phyloP scores from a whole-genome alignment of 768 basidiomycete species.

The Trametes cinnabarina region DNA sequence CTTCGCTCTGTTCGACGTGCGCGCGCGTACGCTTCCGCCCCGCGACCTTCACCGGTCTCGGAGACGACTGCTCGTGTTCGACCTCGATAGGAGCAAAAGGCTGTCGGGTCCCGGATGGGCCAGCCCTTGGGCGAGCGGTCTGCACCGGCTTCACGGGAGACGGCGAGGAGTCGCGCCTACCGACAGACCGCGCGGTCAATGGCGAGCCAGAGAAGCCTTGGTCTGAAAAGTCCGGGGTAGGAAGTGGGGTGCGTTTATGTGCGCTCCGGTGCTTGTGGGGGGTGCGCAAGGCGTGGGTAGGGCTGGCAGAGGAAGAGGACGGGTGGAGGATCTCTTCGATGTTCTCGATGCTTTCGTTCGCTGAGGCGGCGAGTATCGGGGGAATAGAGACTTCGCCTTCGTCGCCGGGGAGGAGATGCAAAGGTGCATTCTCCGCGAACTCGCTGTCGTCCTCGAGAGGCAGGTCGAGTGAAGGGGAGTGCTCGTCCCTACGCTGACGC shows the following conservation, averaged over 20 bases:
- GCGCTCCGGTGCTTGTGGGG: conserved; percentile 26
- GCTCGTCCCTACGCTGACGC: conserved; percentile 2
- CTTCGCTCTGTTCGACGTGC: conserved; percentile 7
- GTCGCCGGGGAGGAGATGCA: neutral
- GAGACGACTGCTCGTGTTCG: neutral
- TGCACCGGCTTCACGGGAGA: conserved; percentile 21
- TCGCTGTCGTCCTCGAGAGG: neutral
- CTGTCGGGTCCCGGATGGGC: neutral
- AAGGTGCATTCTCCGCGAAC: neutral
- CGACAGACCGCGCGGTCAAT: conserved; percentile 9
- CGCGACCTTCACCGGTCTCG: neutral
- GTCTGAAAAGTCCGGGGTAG: conserved; percentile 22
- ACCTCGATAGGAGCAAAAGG: conserved; percentile 2
- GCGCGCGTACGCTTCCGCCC: conserved; percentile 17
- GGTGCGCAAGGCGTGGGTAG: conserved; percentile 23
- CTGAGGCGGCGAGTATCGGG: conserved; percentile 7
- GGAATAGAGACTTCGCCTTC: neutral
- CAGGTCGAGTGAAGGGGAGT: neutral
- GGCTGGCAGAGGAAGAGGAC: conserved; percentile 13
- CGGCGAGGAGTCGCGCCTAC: conserved; percentile 16
- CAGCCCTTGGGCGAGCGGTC: neutral
- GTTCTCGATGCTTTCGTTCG: neutral
- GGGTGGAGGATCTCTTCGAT: conserved; percentile 3
- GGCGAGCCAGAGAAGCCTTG: conserved; percentile 16
- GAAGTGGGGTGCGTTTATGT: conserved; percentile 24